Percentiles rank a stretch among this genome's conserved stretches.
These are phyloP conservation scores for Geosmithia morbida DNA, from an alignment of 2,329 filamentous ascomycete species.

Conservation along the genomic window DNA sequence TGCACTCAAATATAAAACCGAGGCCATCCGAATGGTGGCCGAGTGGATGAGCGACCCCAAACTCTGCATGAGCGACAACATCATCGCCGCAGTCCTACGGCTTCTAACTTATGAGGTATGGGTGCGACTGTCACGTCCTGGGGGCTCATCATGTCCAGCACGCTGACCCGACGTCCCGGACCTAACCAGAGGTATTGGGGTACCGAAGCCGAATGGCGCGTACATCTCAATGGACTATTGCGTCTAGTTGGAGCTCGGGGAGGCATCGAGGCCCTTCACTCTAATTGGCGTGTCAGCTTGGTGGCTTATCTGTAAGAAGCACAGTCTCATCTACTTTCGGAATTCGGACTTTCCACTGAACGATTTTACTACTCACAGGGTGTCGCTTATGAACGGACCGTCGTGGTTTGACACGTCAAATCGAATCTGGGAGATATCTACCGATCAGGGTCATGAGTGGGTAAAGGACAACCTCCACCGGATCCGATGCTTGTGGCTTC, in stretches of 20 bases:
- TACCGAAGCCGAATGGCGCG: slow-evolving; percentile 1
- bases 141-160: not conserved
- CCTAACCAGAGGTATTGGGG: slow-evolving; percentile 1
- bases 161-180: not conserved
- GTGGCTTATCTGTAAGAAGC: slow-evolving; percentile 1
- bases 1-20: slow-evolving; percentile 16
- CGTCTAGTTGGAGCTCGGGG: slow-evolving; percentile 1
- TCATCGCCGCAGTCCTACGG: slow-evolving; percentile 3
- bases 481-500: slow-evolving; percentile 2
- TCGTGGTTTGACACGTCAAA: slow-evolving; percentile 2
- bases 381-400: slow-evolving; percentile 1
- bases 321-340: not conserved
- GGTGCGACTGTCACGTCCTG: not conserved
- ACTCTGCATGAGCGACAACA: slow-evolving; percentile 15
- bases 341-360: not conserved
- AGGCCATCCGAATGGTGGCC: slow-evolving; percentile 18
- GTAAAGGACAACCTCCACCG: not conserved
- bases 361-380: not conserved
- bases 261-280: slow-evolving; percentile 1
- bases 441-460: not conserved
- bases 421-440: slow-evolving; percentile 2
- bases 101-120: slow-evolving; percentile 2
- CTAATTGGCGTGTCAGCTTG: slow-evolving; percentile 1
- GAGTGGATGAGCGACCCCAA: slow-evolving; percentile 15
- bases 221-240: slow-evolving; percentile 1